phyloP scores from a whole-genome alignment of 257 asterid species.

The Fraxinus excelsior region DNA sequence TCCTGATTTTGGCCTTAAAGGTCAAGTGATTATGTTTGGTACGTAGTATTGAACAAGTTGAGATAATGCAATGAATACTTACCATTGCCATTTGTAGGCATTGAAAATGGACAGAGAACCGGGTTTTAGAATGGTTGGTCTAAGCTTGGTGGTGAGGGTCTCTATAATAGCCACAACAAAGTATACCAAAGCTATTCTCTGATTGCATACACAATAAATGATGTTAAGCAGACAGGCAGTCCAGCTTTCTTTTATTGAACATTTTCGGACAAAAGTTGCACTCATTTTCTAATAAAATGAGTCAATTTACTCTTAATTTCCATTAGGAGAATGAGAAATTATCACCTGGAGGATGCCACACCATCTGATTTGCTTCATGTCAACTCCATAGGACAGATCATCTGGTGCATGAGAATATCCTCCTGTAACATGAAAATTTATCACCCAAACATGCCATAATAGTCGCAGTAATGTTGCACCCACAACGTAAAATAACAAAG shows the following conservation, averaged over 20 bases:
- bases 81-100: slow-evolving; percentile 93
- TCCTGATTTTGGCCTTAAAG: not conserved
- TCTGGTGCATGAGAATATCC: slow-evolving; percentile 91
- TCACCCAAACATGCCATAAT: not conserved
- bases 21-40: not conserved
- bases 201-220: slow-evolving; percentile 21
- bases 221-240: not conserved
- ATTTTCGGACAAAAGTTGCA: too few relatives aligned
- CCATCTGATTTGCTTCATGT: slow-evolving; percentile 80
- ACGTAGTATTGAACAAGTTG: not conserved
- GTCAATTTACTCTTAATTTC: not conserved
- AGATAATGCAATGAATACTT: not conserved
- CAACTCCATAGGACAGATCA: slow-evolving; percentile 66
- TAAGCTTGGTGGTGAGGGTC: slow-evolving; percentile 61
- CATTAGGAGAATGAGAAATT: not conserved
- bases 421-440: slow-evolving; percentile 42
- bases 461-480: not conserved
- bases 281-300: not conserved
- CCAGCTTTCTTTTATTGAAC: too few relatives aligned
- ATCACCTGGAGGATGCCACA: slow-evolving; percentile 85
- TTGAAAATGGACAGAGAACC: slow-evolving; percentile 65
- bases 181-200: slow-evolving; percentile 95
- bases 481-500: too few relatives aligned
- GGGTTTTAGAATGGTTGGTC: slow-evolving; percentile 53
- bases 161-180: slow-evolving; percentile 76